These are phyloP conservation scores for Conoideocrella luteorostrata DNA, from an alignment of 2,329 filamentous ascomycete genomes.

Conservation along the genomic window DNA sequence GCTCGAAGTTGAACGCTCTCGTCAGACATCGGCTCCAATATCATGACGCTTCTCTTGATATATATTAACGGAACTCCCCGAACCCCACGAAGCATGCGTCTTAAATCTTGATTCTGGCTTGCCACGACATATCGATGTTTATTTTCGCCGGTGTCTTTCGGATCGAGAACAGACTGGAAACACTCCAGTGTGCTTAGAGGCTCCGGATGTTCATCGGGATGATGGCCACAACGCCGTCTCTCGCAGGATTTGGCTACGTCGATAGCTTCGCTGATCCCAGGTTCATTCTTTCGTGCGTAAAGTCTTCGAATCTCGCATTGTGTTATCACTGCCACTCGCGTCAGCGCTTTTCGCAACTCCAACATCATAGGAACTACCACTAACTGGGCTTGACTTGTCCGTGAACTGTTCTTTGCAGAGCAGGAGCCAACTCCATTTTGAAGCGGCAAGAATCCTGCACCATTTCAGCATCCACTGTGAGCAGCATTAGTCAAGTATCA, in stretches of 20 bases:
- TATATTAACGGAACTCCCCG: constrained; percentile 72
- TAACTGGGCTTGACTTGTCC: constrained; percentile 76
- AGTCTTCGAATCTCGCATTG: constrained; percentile 77
- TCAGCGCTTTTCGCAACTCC: constrained; percentile 15
- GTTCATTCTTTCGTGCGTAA: constrained; percentile 55
- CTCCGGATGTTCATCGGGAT: constrained; percentile 62
- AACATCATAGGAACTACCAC: constrained; percentile 21
- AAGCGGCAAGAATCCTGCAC: constrained; percentile 73
- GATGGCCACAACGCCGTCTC: constrained; percentile 71
- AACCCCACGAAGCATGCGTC: constrained; percentile 58
- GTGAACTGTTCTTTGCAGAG: constrained; percentile 76
- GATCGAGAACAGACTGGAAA: constrained; percentile 68
- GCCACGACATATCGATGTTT: constrained; percentile 76
- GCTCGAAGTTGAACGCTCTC: constrained; percentile 57
- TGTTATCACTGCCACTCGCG: constrained; percentile 56
- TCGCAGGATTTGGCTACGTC: constrained; percentile 69
- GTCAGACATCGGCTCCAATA: constrained; percentile 63
- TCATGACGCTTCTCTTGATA: constrained; percentile 71
- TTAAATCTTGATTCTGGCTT: constrained; percentile 60
- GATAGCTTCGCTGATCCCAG: constrained; percentile 54
- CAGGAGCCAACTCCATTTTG: constrained; percentile 80
- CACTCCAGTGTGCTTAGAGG: constrained; percentile 67
- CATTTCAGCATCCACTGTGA: constrained; percentile 72
- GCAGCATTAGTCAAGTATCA: constrained; percentile 9
- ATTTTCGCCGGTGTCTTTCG: constrained; percentile 64